These are phyloP conservation scores for Adansonia digitata DNA, from an alignment of 345 rosid genomes.

Conservation along the genomic window DNA sequence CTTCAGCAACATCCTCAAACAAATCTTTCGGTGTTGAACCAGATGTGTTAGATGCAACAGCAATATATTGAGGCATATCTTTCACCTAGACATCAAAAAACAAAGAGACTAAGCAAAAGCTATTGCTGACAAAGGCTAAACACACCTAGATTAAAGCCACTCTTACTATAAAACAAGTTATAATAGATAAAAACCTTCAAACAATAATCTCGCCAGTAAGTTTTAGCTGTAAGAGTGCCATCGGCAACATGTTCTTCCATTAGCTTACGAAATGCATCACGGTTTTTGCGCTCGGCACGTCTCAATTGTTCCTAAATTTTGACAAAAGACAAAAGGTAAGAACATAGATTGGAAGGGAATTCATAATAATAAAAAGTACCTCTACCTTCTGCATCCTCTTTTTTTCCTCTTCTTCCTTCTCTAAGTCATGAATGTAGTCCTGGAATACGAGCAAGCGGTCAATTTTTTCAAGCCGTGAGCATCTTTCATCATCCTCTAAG, in stretches of 20 bases:
- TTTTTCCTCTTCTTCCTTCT: constrained; percentile 86
- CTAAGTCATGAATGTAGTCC: constrained; percentile 86
- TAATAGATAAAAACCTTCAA: constrained; percentile 46
- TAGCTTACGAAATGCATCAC: constrained; percentile 72
- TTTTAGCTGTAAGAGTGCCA: constrained; percentile 78
- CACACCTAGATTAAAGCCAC: not conserved
- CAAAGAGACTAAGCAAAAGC: constrained; percentile 8
- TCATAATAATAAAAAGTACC: constrained; percentile 13
- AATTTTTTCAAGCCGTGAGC: constrained; percentile 75
- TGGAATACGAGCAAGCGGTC: constrained; percentile 80
- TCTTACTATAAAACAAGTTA: constrained; percentile 1
- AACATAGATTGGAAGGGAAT: not conserved
- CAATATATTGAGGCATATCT: constrained; percentile 77
- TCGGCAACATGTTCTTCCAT: constrained; percentile 74
- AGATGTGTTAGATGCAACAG: constrained; percentile 79
- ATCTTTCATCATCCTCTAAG: constrained; percentile 91
- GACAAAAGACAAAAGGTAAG: not conserved
- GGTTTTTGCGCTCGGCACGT: constrained; percentile 87
- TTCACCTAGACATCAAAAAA: constrained; percentile 46
- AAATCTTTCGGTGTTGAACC: constrained; percentile 95
- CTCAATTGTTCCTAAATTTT: constrained; percentile 72
- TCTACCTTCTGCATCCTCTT: constrained; percentile 85
- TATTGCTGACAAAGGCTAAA: not conserved
- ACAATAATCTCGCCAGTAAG: constrained; percentile 87
- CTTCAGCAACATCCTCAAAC: constrained; percentile 86